Evolutionary conservation across 2,329 filamentous ascomycete species (phyloP).

Genomic region (Sporothrix phasma): DNA sequence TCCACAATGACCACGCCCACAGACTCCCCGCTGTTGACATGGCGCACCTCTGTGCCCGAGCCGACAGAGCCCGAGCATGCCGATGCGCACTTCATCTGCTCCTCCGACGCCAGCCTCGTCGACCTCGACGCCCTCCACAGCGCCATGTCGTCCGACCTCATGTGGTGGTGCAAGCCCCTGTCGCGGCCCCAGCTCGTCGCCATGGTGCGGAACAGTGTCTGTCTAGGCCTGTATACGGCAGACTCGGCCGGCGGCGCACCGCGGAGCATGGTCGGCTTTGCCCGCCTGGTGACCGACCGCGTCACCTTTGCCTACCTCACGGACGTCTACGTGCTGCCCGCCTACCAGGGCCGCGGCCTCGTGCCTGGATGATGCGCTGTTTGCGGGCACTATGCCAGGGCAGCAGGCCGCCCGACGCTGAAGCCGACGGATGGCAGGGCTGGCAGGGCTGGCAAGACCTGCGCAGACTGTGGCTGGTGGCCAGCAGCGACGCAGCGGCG

Average conservation of each 20-base stretch:
- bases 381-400: slow-evolving; percentile 43
- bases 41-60: slow-evolving; percentile 7
- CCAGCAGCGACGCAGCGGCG: slow-evolving; percentile 26
- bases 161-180: slow-evolving; percentile 46
- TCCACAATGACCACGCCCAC: neutral
- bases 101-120: slow-evolving; percentile 48
- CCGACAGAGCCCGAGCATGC: neutral
- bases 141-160: slow-evolving; percentile 36
- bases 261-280: slow-evolving; percentile 40
- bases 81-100: slow-evolving; percentile 43
- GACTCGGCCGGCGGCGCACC: neutral
- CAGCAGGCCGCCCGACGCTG: too few species aligned
- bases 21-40: slow-evolving; percentile 7
- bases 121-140: slow-evolving; percentile 44
- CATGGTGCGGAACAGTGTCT: slow-evolving; percentile 48
- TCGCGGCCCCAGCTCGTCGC: slow-evolving; percentile 37
- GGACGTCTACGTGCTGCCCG: slow-evolving; percentile 54
- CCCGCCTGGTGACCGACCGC: slow-evolving; percentile 58
- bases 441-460: slow-evolving; percentile 32
- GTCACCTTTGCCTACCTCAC: slow-evolving; percentile 60
- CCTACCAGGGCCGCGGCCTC: slow-evolving; percentile 51
- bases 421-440: neutral
- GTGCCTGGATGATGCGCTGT: slow-evolving; percentile 54
- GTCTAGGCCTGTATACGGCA: slow-evolving; percentile 44
- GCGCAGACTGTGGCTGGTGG: slow-evolving; percentile 48